Conservation (phyloP, 805 yeast species). For the Candida nitratophila region DNA sequence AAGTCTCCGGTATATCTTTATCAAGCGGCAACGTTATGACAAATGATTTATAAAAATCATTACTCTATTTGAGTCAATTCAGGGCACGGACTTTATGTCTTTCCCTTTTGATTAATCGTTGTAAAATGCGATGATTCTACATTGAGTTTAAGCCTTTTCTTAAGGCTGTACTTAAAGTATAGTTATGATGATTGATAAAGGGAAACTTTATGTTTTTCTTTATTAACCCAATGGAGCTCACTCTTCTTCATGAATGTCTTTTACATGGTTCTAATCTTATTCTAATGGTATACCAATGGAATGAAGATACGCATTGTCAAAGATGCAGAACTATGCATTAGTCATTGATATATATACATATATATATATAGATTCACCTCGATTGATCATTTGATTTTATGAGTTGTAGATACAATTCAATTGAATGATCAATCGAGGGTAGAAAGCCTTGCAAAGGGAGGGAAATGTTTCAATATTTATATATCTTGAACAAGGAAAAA, state of each 20-base stretch:
- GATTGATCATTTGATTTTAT: no score
- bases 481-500: no score
- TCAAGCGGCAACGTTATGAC: conserved; percentile 55
- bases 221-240: conserved; percentile 78
- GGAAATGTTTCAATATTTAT: no score
- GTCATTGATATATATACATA: no score
- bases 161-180: conserved; percentile 47
- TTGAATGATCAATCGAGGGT: no score
- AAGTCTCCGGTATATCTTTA: conserved; percentile 69
- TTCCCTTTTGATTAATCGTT: no score
- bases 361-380: no score
- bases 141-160: background rate
- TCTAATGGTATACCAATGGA: conserved; percentile 16
- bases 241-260: conserved; percentile 59
- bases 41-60: conserved; percentile 13
- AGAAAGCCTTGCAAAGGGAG: no score
- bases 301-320: conserved; percentile 49
- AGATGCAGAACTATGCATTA: conserved; percentile 51
- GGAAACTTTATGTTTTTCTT: conserved; percentile 8
- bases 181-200: conserved; percentile 62
- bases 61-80: conserved; percentile 4
- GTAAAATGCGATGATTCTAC: background rate
- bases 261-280: conserved; percentile 12
- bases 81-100: background rate
- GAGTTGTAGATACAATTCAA: no score